Evolutionary conservation across 1,139 yeast genomes (phyloP).

Genomic region (Ashbya aceris): DNA sequence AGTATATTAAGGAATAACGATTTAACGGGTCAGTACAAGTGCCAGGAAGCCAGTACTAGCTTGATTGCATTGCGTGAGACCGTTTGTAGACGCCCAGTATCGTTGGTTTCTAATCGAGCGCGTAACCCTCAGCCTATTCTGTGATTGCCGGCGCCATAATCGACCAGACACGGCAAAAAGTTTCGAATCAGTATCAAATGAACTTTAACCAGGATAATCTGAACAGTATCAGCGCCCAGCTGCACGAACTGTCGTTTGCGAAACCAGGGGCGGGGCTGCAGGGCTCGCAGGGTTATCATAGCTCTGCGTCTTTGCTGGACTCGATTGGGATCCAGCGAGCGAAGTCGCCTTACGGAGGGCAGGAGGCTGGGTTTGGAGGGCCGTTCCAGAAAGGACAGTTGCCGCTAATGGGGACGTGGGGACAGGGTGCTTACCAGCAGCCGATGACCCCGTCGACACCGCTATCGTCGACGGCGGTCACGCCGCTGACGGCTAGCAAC

Average conservation of each 20-base stretch:
- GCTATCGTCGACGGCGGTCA: conserved; percentile 1
- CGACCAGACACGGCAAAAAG: neutral
- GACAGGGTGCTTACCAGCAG: conserved; percentile 1
- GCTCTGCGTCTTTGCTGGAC: conserved; percentile 21
- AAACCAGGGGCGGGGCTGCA: conserved; percentile 7
- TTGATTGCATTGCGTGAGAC: too few species aligned
- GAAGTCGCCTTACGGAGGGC: conserved; percentile 8
- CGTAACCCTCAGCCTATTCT: too few species aligned
- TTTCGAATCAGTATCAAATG: conserved; percentile 5
- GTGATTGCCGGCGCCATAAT: too few species aligned
- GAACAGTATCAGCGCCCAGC: conserved; percentile 7
- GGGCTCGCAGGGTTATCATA: conserved; percentile 3
- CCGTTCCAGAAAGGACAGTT: neutral
- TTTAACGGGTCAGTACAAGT: too few species aligned
- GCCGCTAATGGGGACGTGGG: conserved; percentile 2
- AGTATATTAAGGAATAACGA: neutral
- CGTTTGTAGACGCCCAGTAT: too few species aligned
- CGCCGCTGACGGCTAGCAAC: conserved; percentile 1
- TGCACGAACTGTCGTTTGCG: conserved; percentile 7
- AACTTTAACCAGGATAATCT: conserved; percentile 6
- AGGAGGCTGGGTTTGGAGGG: neutral
- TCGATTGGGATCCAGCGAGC: conserved; percentile 18
- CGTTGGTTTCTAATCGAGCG: too few species aligned
- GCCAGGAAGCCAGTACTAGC: too few species aligned
- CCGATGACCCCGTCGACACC: conserved; percentile 4